Base-by-base conservation (phyloP, 177 flowering plant genomes). In the Telopea speciosissima region DNA sequence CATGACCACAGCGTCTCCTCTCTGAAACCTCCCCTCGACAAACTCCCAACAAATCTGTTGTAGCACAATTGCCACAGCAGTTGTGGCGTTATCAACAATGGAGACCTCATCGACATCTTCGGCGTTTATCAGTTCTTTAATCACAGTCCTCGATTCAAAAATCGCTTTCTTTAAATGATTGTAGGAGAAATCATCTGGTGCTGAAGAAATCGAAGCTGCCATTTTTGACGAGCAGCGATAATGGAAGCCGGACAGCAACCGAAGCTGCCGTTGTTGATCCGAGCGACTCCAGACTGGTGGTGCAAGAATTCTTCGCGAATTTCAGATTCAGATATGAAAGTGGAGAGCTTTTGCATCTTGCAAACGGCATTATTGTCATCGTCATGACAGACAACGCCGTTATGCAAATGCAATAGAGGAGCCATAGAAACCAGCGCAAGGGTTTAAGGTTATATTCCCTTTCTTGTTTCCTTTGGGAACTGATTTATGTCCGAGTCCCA, bases 181-280 rank as follows among this genome's bases (percentile, higher is more conserved):
- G 87, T 86, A 85, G 82, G 83, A 92, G 86, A 88, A 95, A 31
- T 78, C 65, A 68, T 59, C 62, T 1, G 62, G 62, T 59, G 62
- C 11, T n/a, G 62, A 28, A 28, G 31, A 28, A 28, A 28, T 28
- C 31, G 31, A 28, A 28, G 31, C 3, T 28, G 31, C 31, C 31
- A 28, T 3, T 28, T 1, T 28, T 28, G 69, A 73, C 92, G 99
- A 24, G 86, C 89, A 26, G 83, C 70, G 73, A 87, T 67, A 63
- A 95, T 72, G 23, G 97, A 82, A 19, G 83, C 65, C 0, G 97
- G 97, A 74, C 97, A 92, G 75, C 86, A 84, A 1, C 99, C 97
- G 74, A 95, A 95, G 81, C 94, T 88, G 17, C 97, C 99, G 80
- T 95, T 92, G 87, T 95, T 95, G 83, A 95, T 83, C 0, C 99